phyloP scores from a whole-genome alignment of 2,329 filamentous ascomycete species.

The Cucurbitaria berberidis region DNA sequence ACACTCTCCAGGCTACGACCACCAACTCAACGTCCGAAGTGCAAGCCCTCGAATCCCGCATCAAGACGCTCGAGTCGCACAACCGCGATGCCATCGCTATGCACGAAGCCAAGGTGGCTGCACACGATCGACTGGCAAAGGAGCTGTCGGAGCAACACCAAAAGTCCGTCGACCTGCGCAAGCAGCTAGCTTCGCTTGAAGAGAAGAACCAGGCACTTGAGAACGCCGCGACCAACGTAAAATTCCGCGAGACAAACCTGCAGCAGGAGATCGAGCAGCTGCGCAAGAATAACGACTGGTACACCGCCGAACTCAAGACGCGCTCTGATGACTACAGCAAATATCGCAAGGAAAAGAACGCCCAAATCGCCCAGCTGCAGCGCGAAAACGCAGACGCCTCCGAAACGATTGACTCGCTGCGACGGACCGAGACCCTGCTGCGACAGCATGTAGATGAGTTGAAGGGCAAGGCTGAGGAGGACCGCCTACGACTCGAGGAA shows the following conservation, averaged over 20 bases:
- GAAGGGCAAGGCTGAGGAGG: slow-evolving; percentile 85
- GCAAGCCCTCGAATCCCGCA: slow-evolving; percentile 78
- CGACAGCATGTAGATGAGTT: slow-evolving; percentile 82
- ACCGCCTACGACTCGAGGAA: slow-evolving; percentile 79
- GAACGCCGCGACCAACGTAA: slow-evolving; percentile 78
- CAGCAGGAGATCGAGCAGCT: slow-evolving; percentile 90
- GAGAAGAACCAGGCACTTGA: slow-evolving; percentile 83
- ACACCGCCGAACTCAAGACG: slow-evolving; percentile 88
- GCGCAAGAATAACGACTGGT: slow-evolving; percentile 91
- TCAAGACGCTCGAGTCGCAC: slow-evolving; percentile 84
- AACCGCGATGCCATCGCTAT: slow-evolving; percentile 90
- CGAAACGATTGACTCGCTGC: slow-evolving; percentile 76
- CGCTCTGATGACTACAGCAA: slow-evolving; percentile 87
- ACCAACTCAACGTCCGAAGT: slow-evolving; percentile 75
- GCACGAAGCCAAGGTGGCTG: slow-evolving; percentile 85
- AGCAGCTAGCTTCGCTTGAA: slow-evolving; percentile 81
- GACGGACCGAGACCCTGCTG: slow-evolving; percentile 79
- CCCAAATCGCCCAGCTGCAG: slow-evolving; percentile 85
- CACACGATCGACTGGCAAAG: slow-evolving; percentile 83
- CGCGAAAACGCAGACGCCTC: slow-evolving; percentile 85
- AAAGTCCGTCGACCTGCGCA: slow-evolving; percentile 81
- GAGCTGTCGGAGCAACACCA: slow-evolving; percentile 89
- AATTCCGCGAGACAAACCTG: slow-evolving; percentile 87
- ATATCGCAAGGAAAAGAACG: slow-evolving; percentile 92
- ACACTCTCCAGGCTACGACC: slow-evolving; percentile 75